These are phyloP conservation scores for Vachellia pachyceras DNA, from an alignment of 306 rosid genomes.

Conservation along the genomic window DNA sequence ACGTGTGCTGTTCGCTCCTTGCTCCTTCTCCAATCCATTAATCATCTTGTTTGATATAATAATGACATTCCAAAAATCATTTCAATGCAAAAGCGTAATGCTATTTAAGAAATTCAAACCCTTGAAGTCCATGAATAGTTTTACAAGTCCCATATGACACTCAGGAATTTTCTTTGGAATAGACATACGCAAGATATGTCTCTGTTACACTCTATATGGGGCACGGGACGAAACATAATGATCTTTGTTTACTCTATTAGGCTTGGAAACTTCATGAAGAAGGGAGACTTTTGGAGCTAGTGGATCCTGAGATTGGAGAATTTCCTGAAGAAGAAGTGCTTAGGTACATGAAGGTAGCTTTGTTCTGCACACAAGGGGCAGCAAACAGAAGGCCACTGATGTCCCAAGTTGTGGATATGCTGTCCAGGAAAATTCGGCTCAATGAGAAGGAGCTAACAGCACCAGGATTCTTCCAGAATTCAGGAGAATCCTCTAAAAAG, in stretches of 20 bases:
- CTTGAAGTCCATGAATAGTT: not conserved
- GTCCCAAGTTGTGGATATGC: constrained; percentile 84
- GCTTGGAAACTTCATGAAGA: constrained; percentile 94
- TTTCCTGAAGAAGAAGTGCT: constrained; percentile 70
- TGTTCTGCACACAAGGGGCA: constrained; percentile 84
- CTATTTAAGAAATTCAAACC: not conserved
- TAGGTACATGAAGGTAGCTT: constrained; percentile 86
- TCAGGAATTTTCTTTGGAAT: not conserved
- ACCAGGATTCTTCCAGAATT: constrained; percentile 73
- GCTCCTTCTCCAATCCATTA: constrained; percentile 6
- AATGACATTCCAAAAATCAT: not conserved
- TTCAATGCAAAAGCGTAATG: not conserved
- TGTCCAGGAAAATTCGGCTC: constrained; percentile 66
- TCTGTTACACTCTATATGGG: constrained; percentile 7
- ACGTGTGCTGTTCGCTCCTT: not conserved
- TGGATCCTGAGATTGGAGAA: constrained; percentile 66
- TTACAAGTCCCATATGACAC: not conserved
- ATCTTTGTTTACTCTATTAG: constrained; percentile 45
- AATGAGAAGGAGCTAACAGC: constrained; percentile 76
- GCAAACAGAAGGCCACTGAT: constrained; percentile 80
- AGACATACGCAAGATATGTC: constrained; percentile 1
- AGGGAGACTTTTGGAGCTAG: constrained; percentile 69
- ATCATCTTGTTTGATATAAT: not conserved
- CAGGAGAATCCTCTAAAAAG: constrained; percentile 53
- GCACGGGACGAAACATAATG: constrained; percentile 2